Evolutionary conservation across 371 early-diverging fungal species (phyloP), one percentile per base, ranked within the genome.

Genomic region (Circinella umbellata): DNA sequence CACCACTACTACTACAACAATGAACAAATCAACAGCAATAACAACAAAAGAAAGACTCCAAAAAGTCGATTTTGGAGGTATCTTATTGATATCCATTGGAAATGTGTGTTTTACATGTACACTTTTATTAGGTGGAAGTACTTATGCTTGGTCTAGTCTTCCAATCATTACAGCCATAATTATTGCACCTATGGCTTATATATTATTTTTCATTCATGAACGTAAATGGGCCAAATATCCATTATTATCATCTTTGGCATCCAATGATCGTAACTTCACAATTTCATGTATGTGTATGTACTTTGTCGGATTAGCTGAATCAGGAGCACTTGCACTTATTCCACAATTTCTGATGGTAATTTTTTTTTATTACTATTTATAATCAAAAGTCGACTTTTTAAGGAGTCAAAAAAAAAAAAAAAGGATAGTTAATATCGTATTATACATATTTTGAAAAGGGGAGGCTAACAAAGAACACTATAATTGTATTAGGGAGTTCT

Each of bases 51-150:
- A 77, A 18, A 72, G 69, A 37, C 66, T 92, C 14, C 76, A 72
- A 61, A 83, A 87, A 17, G 78, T 91, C 39, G 93, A 90, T 80
- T 86, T 87, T 72, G 71, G 80, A 39, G 93, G 95, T 20, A 75
- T 86, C 1, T 39, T 77, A 64, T 69, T 80, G 9, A 78, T 88
- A 66, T 82, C 89, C 61, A 70, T 69, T 9, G 72, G 83, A 57
- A 85, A 90, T 6, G 70, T 88, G 39, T 64, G 80, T 15, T 68
- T 93, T 18, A 80, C 90, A 34, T 48, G 90, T 65, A 86, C 88
- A 37, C 80, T 88, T 27, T 76, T 87, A 46, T 86, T 89, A 85
- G 89, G 90, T 70, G 89, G 90, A 8, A 81, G 80, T 68, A 75
- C 81, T 35, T 80, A 78, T 68, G 75, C 79, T n/a, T 88, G 93